Conservation (phyloP, 83 land plant genomes). For the Larix sibirica region DNA sequence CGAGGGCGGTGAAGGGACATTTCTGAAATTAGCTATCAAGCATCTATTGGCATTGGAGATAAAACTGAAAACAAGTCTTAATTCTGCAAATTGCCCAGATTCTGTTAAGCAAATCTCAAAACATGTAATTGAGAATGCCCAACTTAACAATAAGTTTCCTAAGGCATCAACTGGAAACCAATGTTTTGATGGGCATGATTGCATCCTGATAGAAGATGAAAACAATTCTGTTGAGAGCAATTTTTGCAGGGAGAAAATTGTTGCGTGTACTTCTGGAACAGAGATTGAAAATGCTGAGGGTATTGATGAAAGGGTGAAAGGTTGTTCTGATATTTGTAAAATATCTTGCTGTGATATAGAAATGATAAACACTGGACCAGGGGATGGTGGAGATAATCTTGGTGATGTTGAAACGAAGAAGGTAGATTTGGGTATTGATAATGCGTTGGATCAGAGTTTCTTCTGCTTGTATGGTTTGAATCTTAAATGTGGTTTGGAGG, state of each 20-base stretch:
- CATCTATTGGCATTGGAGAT: constrained; percentile 83
- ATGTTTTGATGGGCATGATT: constrained; percentile 16
- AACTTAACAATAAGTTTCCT: neutral
- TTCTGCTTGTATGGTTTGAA: constrained; percentile 98
- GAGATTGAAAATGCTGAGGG: constrained; percentile 14
- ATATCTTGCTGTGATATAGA: neutral
- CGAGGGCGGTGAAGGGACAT: constrained; percentile 88
- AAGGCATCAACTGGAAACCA: constrained; percentile 6
- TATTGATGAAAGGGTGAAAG: neutral
- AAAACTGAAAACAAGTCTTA: constrained; percentile 55
- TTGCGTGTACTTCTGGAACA: constrained; percentile 11
- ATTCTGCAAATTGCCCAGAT: constrained; percentile 16
- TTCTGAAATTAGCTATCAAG: constrained; percentile 93
- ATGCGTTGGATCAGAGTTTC: constrained; percentile 92
- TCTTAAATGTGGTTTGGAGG: constrained; percentile 69
- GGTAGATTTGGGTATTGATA: constrained; percentile 75
- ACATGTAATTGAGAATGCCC: neutral
- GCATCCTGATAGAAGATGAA: constrained; percentile 20
- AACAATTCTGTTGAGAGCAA: constrained; percentile 14
- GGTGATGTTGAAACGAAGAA: constrained; percentile 65
- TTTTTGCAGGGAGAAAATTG: constrained; percentile 13
- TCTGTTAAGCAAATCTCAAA: constrained; percentile 14
- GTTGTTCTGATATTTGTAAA: constrained; percentile 6
- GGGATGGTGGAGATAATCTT: constrained; percentile 17
- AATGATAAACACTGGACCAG: neutral